phyloP scores from a whole-genome alignment of 352 stramenopile species.

The Globisporangium carolinianum region DNA sequence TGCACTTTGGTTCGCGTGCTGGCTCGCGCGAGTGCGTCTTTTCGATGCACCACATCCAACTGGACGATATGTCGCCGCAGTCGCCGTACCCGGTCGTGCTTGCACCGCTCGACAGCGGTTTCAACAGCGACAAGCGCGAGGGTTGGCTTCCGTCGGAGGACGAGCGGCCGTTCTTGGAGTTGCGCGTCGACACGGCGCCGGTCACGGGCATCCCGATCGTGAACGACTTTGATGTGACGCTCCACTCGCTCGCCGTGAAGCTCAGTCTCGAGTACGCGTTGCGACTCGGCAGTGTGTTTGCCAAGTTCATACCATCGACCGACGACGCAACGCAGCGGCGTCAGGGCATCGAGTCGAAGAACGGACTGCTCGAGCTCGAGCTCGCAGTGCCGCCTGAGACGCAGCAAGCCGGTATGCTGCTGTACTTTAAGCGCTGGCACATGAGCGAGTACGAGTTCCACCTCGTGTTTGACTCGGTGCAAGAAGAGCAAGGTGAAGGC shows the following conservation, averaged over 20 bases:
- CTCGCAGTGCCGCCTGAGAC: conserved; percentile 43
- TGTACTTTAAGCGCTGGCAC: conserved; percentile 81
- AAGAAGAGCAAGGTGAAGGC: conserved; percentile 72
- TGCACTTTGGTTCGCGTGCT: conserved; percentile 51
- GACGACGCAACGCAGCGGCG: conserved; percentile 61
- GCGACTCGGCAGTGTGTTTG: conserved; percentile 56
- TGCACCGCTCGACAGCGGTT: conserved; percentile 74
- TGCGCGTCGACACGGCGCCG: conserved; percentile 58
- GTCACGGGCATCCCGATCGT: conserved; percentile 67
- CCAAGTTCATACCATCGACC: conserved; percentile 62
- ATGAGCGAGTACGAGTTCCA: conserved; percentile 70
- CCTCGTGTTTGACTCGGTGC: conserved; percentile 77
- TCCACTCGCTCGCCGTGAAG: conserved; percentile 68
- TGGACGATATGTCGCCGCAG: conserved; percentile 79
- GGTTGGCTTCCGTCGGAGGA: conserved; percentile 74
- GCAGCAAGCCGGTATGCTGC: conserved; percentile 40
- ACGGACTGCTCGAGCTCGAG: conserved; percentile 42
- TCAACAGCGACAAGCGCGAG: conserved; percentile 84
- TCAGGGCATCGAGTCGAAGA: conserved; percentile 58
- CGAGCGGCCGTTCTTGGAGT: conserved; percentile 62
- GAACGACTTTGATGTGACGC: conserved; percentile 69
- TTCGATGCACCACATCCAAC: conserved; percentile 76
- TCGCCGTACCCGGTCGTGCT: conserved; percentile 73
- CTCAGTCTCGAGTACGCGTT: conserved; percentile 81
- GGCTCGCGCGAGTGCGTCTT: conserved; percentile 44